These are phyloP conservation scores for Aurantiochytrium sp. DNA, from an alignment of 108 stramenopile species.

Conservation along the genomic window DNA sequence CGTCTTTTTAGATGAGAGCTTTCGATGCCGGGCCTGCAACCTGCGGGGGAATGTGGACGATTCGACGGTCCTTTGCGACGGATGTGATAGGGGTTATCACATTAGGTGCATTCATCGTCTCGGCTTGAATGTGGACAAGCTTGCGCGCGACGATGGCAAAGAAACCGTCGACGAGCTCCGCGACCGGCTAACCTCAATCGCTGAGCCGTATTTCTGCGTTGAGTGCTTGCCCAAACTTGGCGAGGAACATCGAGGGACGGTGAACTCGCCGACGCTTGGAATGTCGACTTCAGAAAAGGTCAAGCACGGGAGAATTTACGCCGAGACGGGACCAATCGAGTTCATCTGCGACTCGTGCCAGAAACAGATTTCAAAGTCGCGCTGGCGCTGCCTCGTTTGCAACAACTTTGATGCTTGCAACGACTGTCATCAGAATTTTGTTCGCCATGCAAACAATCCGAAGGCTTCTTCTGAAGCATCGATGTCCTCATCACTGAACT, in stretches of 20 bases:
- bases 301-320: background rate
- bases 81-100: slow-evolving; percentile 4
- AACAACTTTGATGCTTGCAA: slow-evolving; percentile 1
- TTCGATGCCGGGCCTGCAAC: background rate
- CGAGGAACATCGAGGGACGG: background rate
- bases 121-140: background rate
- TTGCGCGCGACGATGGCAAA: background rate
- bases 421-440: background rate
- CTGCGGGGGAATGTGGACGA: background rate
- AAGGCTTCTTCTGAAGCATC: no score
- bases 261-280: background rate
- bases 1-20: background rate
- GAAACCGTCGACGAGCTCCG: background rate
- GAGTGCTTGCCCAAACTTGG: background rate
- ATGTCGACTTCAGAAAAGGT: background rate
- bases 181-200: background rate
- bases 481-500: no score
- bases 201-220: background rate
- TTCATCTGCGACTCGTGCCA: background rate
- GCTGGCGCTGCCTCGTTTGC: background rate
- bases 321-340: background rate
- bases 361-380: background rate
- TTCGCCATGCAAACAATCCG: background rate
- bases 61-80: background rate
- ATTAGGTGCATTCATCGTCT: background rate